Evolutionary conservation across 2,329 filamentous ascomycete species (phyloP).

Genomic region (Verticillium nonalfalfae): DNA sequence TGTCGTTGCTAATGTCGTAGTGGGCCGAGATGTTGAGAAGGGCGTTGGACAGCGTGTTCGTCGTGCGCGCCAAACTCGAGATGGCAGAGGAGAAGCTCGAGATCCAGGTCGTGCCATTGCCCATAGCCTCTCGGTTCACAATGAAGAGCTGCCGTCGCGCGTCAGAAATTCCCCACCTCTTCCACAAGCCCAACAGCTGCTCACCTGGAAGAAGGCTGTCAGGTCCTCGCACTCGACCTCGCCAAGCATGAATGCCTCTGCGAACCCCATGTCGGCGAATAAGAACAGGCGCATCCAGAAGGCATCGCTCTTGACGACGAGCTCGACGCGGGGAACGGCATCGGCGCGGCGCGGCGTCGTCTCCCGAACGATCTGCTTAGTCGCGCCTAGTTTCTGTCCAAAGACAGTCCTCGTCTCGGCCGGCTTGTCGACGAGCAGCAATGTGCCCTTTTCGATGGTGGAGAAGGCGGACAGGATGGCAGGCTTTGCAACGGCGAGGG

Average conservation of each 20-base stretch:
- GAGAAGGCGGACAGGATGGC: conserved; percentile 37
- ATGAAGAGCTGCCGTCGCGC: conserved; percentile 57
- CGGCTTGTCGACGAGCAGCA: conserved; percentile 41
- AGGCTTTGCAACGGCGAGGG: conserved; percentile 37
- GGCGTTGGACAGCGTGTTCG: conserved; percentile 51
- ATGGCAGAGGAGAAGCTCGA: conserved; percentile 53
- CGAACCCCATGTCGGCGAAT: conserved; percentile 71
- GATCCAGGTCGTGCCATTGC: conserved; percentile 57
- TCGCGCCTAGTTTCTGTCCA: conserved; percentile 35
- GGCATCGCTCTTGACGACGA: conserved; percentile 57
- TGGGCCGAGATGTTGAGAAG: conserved; percentile 64
- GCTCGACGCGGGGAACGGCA: conserved; percentile 37
- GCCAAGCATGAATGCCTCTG: conserved; percentile 67
- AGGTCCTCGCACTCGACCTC: conserved; percentile 63
- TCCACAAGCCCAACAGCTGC: conserved; percentile 4
- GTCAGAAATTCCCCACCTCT: not conserved
- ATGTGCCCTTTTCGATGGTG: conserved; percentile 39
- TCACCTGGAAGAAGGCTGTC: conserved; percentile 60
- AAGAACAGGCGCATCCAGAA: conserved; percentile 66
- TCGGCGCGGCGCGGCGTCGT: conserved; percentile 22
- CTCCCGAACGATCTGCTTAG: conserved; percentile 7
- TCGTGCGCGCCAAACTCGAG: conserved; percentile 49
- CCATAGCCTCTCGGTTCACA: conserved; percentile 55
- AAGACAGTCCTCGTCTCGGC: conserved; percentile 33
- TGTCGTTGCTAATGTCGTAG: conserved; percentile 71